A percentile compares a stretch with the other conserved stretches of the same genome.
Conservation (phyloP, 208 protist genomes). For the Tetramitus jugosus region DNA sequence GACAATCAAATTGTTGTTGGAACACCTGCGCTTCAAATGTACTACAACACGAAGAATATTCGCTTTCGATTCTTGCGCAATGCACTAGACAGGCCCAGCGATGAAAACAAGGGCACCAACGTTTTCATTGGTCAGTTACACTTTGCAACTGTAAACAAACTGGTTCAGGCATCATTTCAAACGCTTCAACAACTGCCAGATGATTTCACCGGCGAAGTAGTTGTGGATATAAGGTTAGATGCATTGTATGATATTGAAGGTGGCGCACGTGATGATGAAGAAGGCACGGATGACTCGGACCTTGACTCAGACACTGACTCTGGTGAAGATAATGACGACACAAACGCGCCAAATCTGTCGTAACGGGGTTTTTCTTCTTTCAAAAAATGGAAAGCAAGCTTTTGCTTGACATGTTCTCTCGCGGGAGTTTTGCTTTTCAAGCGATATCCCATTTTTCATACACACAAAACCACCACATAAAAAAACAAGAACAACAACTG, state of each 20-base stretch:
- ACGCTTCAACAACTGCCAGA: neutral
- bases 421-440: too few relatives aligned
- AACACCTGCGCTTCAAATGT: constrained; percentile 12
- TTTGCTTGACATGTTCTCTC: too few relatives aligned
- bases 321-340: neutral
- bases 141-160: neutral
- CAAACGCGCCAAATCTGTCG: too few relatives aligned
- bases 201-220: neutral
- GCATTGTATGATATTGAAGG: neutral
- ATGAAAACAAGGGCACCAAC: neutral
- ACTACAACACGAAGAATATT: constrained; percentile 7
- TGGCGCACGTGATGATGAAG: neutral
- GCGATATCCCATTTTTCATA: too few relatives aligned
- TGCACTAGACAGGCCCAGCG: neutral
- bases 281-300: neutral
- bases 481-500: too few relatives aligned
- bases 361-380: too few relatives aligned
- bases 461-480: too few relatives aligned
- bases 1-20: constrained; percentile 15
- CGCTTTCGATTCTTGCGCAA: neutral
- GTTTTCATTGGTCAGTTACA: neutral
- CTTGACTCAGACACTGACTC: neutral
- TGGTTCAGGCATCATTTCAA: neutral
- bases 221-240: neutral
- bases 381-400: too few relatives aligned